phyloP scores from a whole-genome alignment of 2,329 filamentous ascomycete species.

The Penicillium decumbens region DNA sequence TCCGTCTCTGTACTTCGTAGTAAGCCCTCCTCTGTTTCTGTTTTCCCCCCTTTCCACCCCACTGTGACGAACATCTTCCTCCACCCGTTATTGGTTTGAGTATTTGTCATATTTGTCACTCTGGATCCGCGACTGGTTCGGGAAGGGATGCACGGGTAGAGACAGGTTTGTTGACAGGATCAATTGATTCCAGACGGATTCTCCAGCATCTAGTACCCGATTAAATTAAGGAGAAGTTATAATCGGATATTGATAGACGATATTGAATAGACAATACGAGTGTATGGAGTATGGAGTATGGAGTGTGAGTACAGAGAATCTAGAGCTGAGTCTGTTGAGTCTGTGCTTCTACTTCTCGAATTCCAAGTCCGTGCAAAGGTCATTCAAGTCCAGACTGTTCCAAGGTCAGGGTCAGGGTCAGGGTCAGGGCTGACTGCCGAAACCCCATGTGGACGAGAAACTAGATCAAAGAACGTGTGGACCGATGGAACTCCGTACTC shows the following conservation, averaged over 20 bases:
- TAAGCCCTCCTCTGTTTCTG: too few species aligned
- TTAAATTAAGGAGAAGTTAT: neutral
- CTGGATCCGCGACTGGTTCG: conserved; percentile 6
- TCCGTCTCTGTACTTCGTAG: neutral
- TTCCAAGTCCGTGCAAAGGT: neutral
- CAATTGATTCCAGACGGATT: conserved; percentile 20
- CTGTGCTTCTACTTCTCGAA: neutral
- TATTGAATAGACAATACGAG: neutral
- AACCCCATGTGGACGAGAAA: conserved; percentile 19
- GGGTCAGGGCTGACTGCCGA: neutral
- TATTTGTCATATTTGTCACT: conserved; percentile 22
- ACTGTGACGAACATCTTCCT: conserved; percentile 15
- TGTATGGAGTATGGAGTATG: neutral
- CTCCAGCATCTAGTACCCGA: neutral
- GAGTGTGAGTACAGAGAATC: too few species aligned
- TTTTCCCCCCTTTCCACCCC: neutral
- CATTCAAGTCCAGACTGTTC: neutral
- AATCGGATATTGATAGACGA: neutral
- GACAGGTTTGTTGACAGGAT: conserved; percentile 8
- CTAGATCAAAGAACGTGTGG: conserved; percentile 20
- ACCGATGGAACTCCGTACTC: conserved; percentile 21
- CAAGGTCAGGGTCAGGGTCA: too few species aligned
- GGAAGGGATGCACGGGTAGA: conserved; percentile 20
- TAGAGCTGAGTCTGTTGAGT: neutral
- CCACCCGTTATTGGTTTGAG: conserved; percentile 13